phyloP scores from a whole-genome alignment of 352 stramenopile species.

The Peronospora belbahrii region DNA sequence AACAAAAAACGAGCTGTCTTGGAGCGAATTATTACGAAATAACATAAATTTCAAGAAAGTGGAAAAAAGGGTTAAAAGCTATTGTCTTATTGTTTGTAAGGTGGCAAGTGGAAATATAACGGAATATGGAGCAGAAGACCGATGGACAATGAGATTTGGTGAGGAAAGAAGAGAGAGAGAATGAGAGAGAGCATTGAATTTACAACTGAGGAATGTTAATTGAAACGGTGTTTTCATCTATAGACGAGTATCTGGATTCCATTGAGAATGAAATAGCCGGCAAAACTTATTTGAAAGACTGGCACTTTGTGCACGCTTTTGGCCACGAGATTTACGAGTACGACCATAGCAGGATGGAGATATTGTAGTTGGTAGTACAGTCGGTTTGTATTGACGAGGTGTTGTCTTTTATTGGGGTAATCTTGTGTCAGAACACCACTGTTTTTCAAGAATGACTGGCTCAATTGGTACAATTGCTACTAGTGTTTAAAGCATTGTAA shows the following conservation, averaged over 20 bases:
- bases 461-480: conserved; percentile 68
- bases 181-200: background rate
- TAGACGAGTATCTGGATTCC: conserved; percentile 60
- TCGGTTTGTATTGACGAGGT: background rate
- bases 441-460: conserved; percentile 89
- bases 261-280: conserved; percentile 35
- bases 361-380: too few relatives aligned
- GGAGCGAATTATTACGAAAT: too few relatives aligned
- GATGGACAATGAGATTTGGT: conserved; percentile 60
- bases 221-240: background rate
- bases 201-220: too few relatives aligned
- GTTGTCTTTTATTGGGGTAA: conserved; percentile 18
- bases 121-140: conserved; percentile 53
- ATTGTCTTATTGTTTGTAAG: conserved; percentile 24
- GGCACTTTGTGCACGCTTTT: conserved; percentile 73
- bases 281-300: conserved; percentile 82
- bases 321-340: conserved; percentile 53
- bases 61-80: too few relatives aligned
- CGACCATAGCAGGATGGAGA: conserved; percentile 5
- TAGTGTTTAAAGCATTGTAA: background rate
- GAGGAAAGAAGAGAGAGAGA: background rate
- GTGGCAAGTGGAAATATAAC: conserved; percentile 53
- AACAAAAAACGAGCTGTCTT: too few relatives aligned
- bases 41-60: too few relatives aligned
- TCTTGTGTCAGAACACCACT: conserved; percentile 72